Conservation (phyloP, 495 filamentous ascomycete genomes). For the Aspergillus funiculosus region DNA sequence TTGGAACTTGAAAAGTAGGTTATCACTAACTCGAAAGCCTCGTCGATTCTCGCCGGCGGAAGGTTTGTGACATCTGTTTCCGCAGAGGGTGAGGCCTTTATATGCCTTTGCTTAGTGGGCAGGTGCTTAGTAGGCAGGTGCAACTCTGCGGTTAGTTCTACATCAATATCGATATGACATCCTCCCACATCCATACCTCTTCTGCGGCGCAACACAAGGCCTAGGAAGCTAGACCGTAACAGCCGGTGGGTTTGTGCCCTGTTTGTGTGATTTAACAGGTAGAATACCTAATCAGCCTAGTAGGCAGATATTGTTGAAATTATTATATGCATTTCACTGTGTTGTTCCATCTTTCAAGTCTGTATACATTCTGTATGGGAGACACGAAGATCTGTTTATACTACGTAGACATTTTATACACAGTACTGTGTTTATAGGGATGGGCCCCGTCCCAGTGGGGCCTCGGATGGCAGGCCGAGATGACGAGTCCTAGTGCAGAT, state of each 20-base stretch:
- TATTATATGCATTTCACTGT: not conserved
- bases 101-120: not conserved
- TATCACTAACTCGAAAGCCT: conserved; percentile 3
- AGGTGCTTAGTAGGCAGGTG: no score
- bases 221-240: no score
- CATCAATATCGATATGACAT: no score
- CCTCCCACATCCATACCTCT: no score
- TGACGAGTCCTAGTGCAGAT: no score
- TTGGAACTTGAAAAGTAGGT: conserved; percentile 1
- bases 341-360: conserved; percentile 2
- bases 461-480: no score
- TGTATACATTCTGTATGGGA: conserved; percentile 1
- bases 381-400: not conserved
- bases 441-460: no score
- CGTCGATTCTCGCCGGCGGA: not conserved
- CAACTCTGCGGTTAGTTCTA: no score
- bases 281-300: not conserved
- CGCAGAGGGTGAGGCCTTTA: not conserved
- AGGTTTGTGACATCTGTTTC: not conserved
- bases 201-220: no score
- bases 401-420: no score
- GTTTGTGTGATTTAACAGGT: not conserved
- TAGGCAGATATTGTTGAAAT: not conserved
- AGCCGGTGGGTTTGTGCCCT: no score
- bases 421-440: no score